Evolutionary conservation across 139 green algal species (phyloP).

Genomic region (Spirogloea muscicola): DNA sequence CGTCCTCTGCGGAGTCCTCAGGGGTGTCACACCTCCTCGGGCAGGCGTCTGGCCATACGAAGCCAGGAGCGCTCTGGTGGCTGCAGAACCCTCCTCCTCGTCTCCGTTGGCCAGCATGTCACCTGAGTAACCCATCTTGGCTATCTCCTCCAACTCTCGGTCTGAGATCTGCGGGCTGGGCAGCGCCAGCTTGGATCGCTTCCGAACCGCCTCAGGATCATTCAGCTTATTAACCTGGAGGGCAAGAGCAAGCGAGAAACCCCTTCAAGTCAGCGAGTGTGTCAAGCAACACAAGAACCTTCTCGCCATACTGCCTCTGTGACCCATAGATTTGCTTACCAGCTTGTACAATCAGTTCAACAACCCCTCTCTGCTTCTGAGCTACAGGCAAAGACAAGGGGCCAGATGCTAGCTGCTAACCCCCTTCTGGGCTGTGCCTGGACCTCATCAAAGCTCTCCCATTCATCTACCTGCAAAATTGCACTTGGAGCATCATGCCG

Average conservation of each 20-base stretch:
- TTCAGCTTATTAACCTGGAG: slow-evolving; percentile 64
- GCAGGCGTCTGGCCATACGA: slow-evolving; percentile 63
- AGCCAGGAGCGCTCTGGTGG: slow-evolving; percentile 37
- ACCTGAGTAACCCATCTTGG: slow-evolving; percentile 59
- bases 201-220: slow-evolving; percentile 54
- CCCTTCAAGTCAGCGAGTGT: no score
- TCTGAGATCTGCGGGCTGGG: slow-evolving; percentile 68
- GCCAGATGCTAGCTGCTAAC: no score
- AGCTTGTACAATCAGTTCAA: no score
- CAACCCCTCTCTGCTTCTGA: no score
- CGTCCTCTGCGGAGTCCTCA: slow-evolving; percentile 74
- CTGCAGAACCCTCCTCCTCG: slow-evolving; percentile 59
- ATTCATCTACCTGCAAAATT: slow-evolving; percentile 73
- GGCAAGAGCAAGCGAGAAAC: no score
- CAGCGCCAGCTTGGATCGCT: slow-evolving; percentile 85
- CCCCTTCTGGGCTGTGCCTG: no score
- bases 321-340: no score
- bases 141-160: slow-evolving; percentile 84
- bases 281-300: no score
- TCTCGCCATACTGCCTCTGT: no score
- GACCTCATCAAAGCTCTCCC: not conserved
- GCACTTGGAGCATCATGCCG: slow-evolving; percentile 8
- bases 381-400: no score
- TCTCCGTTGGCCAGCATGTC: slow-evolving; percentile 57
- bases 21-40: slow-evolving; percentile 34